Evolutionary conservation across 2,329 filamentous ascomycete species (phyloP).

Genomic region (Talaromyces sp.): DNA sequence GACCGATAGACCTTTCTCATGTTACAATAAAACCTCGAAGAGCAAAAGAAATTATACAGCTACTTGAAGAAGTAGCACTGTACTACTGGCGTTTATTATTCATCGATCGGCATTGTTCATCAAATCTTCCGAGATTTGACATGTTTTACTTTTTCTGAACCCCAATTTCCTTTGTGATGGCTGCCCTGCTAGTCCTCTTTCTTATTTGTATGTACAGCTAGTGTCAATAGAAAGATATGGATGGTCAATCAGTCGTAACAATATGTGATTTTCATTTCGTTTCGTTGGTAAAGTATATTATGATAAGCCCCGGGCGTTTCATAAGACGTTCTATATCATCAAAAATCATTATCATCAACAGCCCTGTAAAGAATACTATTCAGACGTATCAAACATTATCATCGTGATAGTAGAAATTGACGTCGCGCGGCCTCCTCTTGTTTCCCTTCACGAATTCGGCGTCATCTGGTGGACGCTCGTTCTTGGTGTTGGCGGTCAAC

Average conservation of each 20-base stretch:
- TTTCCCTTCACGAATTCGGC: constrained; percentile 84
- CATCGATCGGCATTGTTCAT: constrained; percentile 24
- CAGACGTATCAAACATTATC: constrained; percentile 62
- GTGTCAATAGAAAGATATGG: constrained; percentile 20
- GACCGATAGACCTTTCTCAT: constrained; percentile 45
- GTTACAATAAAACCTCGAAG: constrained; percentile 16
- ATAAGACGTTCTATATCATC: neutral
- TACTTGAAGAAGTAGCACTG: constrained; percentile 22
- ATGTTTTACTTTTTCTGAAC: constrained; percentile 23
- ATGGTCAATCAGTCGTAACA: neutral
- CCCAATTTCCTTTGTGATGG: constrained; percentile 23
- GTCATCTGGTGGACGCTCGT: constrained; percentile 86
- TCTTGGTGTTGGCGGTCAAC: constrained; percentile 90
- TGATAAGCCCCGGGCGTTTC: neutral
- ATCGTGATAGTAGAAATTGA: constrained; percentile 93
- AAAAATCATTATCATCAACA: neutral
- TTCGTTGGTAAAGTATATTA: neutral
- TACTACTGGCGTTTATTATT: constrained; percentile 38
- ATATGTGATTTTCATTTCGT: neutral
- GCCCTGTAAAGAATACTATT: neutral
- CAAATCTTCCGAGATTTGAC: constrained; percentile 28
- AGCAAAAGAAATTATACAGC: constrained; percentile 13
- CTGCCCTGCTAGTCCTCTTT: constrained; percentile 20
- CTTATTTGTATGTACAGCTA: constrained; percentile 21
- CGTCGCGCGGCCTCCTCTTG: constrained; percentile 76